Conservation (phyloP, 805 yeast genomes). For the Allodekkera sacchari region DNA sequence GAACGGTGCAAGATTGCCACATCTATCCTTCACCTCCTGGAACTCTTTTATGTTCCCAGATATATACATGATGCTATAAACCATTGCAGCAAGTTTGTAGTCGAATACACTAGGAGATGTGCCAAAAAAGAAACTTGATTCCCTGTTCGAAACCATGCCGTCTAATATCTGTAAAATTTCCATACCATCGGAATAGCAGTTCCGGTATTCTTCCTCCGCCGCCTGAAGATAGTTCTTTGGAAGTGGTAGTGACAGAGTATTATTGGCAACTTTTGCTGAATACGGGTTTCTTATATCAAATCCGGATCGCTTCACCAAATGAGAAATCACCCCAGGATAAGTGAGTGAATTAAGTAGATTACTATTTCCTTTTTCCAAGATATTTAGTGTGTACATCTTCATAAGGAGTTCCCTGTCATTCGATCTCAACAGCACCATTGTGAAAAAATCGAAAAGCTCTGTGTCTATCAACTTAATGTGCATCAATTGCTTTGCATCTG, state of each 20-base stretch:
- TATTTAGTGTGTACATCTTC: slow-evolving; percentile 8
- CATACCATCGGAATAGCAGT: slow-evolving; percentile 12
- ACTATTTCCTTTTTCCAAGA: not conserved
- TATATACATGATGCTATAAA: slow-evolving; percentile 8
- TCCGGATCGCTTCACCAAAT: slow-evolving; percentile 6
- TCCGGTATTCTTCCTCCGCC: slow-evolving; percentile 7
- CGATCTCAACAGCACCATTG: slow-evolving; percentile 8
- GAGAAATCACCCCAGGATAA: slow-evolving; percentile 4
- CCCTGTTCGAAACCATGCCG: not conserved
- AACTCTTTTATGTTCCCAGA: no score
- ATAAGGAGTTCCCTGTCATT: slow-evolving; percentile 2
- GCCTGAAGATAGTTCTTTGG: slow-evolving; percentile 5
- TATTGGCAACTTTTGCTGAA: not conserved
- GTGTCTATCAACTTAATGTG: slow-evolving; percentile 36
- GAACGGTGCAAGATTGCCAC: no score
- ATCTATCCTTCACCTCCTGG: no score
- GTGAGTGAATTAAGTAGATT: slow-evolving; percentile 7
- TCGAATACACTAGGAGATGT: slow-evolving; percentile 14
- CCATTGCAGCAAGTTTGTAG: slow-evolving; percentile 16
- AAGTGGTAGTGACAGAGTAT: slow-evolving; percentile 1
- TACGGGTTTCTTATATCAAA: slow-evolving; percentile 5
- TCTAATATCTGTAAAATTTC: slow-evolving; percentile 8
- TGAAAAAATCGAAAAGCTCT: slow-evolving; percentile 41
- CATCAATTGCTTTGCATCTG: slow-evolving; percentile 26
- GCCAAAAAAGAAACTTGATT: slow-evolving; percentile 9